Base-by-base conservation (phyloP, 2,329 filamentous ascomycete species). In the Aspergillus sp. region DNA sequence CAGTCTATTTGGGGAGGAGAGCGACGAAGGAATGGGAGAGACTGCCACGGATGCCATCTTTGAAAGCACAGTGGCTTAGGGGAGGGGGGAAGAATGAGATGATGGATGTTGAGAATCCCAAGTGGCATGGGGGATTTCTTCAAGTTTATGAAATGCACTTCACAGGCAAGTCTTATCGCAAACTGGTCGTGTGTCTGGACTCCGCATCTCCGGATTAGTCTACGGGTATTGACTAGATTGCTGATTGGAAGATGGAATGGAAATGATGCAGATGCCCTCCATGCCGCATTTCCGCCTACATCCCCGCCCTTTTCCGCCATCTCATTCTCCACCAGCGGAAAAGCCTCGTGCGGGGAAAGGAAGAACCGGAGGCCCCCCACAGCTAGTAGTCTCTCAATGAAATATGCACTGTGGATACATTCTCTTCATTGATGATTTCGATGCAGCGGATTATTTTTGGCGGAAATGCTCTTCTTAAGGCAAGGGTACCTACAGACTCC, bases 21-120 rank as follows among this genome's bases (percentile, higher is more conserved):
- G 43, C 10, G 21, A 49, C 8, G 59, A 55, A 7, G 50, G 28
- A 5, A 41, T 17, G 3, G 59, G 60, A 3, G 59, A 28, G 7
- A 53, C 52, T 10, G 52, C 41, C 15, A 41, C 25, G n/a, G 62
- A 53, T 38, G 38, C 25, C 19, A 52, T 55, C 5, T 25, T 21
- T 21, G 49, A 30, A 12, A 0, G 4, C 12, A 13, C 12, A 36
- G 10, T 36, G 32, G 32, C 32, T 4, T 30, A 30, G 9, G 28
- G 10, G 28, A 12, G 28, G 28, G 10, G 4, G 28, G 28, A 30
- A 36, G 12, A 36, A 12, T 36, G 12, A 36, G 32, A 36, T 6
- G 32, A 36, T 36, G 10, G 32, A 4, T 36, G 12, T 4, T 15
- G 8, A 53, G 6, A 52, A 36, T 13, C 2, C 13, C 5, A 19